Conservation (phyloP, 345 rosid species). For the Draba incana region DNA sequence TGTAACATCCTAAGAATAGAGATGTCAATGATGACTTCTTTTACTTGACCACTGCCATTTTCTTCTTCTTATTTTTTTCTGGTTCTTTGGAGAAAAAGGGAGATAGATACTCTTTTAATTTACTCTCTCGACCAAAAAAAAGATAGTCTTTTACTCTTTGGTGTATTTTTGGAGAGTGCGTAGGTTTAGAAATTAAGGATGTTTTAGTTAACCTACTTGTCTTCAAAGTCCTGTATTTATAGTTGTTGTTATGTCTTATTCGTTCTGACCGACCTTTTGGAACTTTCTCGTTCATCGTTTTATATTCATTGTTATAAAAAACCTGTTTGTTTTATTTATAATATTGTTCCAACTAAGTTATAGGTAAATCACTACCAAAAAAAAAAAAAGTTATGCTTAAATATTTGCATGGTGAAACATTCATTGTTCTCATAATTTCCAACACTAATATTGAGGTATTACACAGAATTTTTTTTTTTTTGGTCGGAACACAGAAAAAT, state of each 20-base stretch:
- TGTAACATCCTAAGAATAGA: constrained; percentile 52
- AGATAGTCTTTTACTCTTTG: constrained; percentile 18
- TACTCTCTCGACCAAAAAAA: too few relatives aligned
- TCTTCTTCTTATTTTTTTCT: constrained; percentile 20
- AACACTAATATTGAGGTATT: neutral
- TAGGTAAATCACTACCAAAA: too few relatives aligned
- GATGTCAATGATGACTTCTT: constrained; percentile 54
- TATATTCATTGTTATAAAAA: neutral
- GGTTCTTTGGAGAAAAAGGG: neutral
- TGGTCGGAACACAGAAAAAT: too few relatives aligned
- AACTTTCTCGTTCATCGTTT: constrained; percentile 5
- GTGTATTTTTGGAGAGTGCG: constrained; percentile 32
- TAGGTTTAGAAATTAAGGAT: constrained; percentile 39
- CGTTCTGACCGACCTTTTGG: constrained; percentile 32
- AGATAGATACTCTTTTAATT: neutral
- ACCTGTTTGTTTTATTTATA: neutral
- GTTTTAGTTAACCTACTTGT: constrained; percentile 44
- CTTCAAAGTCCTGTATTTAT: constrained; percentile 43
- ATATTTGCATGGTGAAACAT: neutral
- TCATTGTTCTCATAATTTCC: neutral
- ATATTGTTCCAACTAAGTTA: neutral
- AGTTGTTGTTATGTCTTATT: constrained; percentile 39
- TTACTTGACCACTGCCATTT: constrained; percentile 37
- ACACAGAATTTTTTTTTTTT: too few relatives aligned
- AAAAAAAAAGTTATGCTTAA: too few relatives aligned